Conservation (phyloP, 768 basidiomycete genomes). For the Tylopilus subfusipes region DNA sequence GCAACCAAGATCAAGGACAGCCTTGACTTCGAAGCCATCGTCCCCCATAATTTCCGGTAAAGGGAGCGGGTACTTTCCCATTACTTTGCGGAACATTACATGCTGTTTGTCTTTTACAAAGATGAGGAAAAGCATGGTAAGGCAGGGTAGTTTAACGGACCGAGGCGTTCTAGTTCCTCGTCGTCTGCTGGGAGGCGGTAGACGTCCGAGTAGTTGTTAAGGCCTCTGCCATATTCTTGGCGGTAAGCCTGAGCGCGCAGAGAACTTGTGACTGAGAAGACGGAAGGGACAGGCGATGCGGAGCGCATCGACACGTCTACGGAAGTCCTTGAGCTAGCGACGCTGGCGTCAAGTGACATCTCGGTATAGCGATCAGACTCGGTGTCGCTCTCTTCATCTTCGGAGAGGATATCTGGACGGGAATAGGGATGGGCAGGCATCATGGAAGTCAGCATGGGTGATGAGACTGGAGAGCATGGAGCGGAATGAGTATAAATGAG, state of each 20-base stretch:
- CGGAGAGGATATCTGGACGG: conserved; percentile 21
- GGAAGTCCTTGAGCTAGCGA: conserved; percentile 53
- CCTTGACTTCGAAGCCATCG: conserved; percentile 55
- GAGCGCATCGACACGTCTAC: conserved; percentile 60
- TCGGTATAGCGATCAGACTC: conserved; percentile 44
- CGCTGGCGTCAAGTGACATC: conserved; percentile 39
- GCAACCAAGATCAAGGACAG: conserved; percentile 72
- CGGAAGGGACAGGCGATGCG: conserved; percentile 62
- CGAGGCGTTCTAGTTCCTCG: conserved; percentile 67
- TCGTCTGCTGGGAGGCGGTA: conserved; percentile 78
- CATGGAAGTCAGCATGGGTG: conserved; percentile 8
- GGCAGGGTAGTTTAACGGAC: conserved; percentile 36
- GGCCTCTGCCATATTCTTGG: conserved; percentile 62
- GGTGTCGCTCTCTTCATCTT: conserved; percentile 45
- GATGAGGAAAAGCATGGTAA: conserved; percentile 9
- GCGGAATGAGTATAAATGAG: conserved; percentile 22
- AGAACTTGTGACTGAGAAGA: conserved; percentile 65
- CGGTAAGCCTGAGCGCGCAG: conserved; percentile 55
- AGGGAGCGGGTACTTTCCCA: conserved; percentile 66
- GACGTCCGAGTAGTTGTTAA: conserved; percentile 78
- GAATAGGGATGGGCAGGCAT: conserved; percentile 13
- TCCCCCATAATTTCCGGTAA: conserved; percentile 58
- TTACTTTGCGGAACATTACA: conserved; percentile 54
- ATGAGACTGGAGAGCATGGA: neutral
- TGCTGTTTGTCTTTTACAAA: conserved; percentile 59